These are phyloP conservation scores for Pyrenophora graminea DNA, from an alignment of 2,329 filamentous ascomycete genomes.

Conservation along the genomic window DNA sequence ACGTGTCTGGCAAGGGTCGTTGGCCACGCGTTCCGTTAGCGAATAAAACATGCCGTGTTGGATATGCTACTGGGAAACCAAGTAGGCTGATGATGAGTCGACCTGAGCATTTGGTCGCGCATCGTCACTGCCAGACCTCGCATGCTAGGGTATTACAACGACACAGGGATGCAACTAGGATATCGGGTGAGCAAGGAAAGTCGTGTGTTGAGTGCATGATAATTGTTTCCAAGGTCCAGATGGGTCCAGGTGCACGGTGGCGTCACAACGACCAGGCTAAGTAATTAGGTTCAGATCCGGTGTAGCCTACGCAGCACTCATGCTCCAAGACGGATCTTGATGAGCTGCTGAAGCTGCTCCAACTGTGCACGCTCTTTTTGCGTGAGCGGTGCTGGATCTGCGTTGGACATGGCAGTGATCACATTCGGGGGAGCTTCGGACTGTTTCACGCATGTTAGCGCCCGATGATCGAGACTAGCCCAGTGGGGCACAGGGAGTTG, in stretches of 20 bases:
- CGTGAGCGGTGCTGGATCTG: conserved; percentile 30
- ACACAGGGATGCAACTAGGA: conserved; percentile 1
- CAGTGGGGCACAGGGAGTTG: conserved; percentile 28
- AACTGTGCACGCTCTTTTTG: conserved; percentile 37
- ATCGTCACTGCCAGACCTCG: too few species aligned
- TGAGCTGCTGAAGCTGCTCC: conserved; percentile 38
- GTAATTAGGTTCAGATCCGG: conserved; percentile 18
- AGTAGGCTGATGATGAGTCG: too few species aligned
- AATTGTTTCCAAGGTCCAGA: conserved; percentile 23
- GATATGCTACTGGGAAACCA: neutral
- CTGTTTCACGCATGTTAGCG: conserved; percentile 46
- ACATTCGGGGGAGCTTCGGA: conserved; percentile 47
- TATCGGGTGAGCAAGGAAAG: conserved; percentile 1
- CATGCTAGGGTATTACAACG: neutral
- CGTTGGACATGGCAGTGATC: conserved; percentile 34
- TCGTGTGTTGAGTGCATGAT: conserved; percentile 15
- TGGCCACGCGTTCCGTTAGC: conserved; percentile 21
- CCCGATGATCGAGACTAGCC: conserved; percentile 36
- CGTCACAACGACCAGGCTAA: conserved; percentile 24
- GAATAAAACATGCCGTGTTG: conserved; percentile 20
- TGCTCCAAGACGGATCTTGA: conserved; percentile 36
- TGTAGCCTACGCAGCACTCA: conserved; percentile 23
- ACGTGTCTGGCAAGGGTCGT: conserved; percentile 13
- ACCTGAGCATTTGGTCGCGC: too few species aligned
- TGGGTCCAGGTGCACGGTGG: conserved; percentile 23